Evolutionary conservation across 345 rosid genomes (phyloP), one percentile per base, ranked within the genome.

Genomic region (Reutealis trisperma): DNA sequence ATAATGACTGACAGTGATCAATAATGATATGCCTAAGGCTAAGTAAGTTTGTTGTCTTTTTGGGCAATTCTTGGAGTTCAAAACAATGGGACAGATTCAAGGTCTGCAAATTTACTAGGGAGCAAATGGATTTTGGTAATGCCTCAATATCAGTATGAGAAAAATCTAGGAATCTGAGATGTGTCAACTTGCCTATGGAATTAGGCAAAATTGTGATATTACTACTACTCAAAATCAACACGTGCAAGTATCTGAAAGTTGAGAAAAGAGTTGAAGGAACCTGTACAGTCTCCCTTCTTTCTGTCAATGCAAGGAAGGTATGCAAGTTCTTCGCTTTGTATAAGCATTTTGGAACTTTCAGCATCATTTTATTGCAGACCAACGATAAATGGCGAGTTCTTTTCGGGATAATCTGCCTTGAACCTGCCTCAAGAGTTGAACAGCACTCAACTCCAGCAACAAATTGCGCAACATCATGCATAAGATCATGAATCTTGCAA

Each of bases 401-500:
- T 32, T 63, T 63, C 6, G 67, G 44, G 18, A 63, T 27, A 8
- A 63, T 63, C n/a, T 63, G 67, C 37, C 10, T 32, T 18, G 67
- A 63, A n/a, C 67, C 42, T 25, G 67, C 42, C 41, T 63, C 67
- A 18, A 63, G 67, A 34, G 32, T 32, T 18, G 41, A 63, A 63
- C 67, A 63, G 30, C 30, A 27, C 44, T 63, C 67, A 30, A 1
- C 67, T 34, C 67, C 67, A 63, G 67, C 67, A 63, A 63, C 44
- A 16, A 63, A 63, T 32, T 63, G 67, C 4, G 67, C 67, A 13
- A 63, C 22, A 18, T 63, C 67, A 63, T 63, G 67, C 67, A 63
- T 63, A 30, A 63, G 67, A 63, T 63, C 67, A 63, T 63, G 67
- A 32, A 63, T 30, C 67, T 63, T 63, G 67, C 67, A 63, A 34